These are phyloP conservation scores for Pythium rhizo-oryzae DNA, from an alignment of 352 stramenopile genomes.

Conservation along the genomic window DNA sequence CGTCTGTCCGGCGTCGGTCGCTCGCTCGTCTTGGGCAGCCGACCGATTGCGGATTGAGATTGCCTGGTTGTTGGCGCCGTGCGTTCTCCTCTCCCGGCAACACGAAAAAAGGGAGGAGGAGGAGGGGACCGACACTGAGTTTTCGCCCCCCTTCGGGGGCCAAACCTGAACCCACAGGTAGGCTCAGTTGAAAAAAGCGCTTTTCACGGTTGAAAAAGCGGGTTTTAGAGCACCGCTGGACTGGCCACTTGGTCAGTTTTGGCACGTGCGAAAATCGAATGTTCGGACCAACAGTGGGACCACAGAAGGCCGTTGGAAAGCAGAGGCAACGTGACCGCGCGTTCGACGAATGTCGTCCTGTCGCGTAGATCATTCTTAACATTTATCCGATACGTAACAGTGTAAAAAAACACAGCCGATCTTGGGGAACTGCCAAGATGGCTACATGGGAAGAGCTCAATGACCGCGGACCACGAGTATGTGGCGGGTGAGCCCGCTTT, in stretches of 20 bases:
- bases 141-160: background rate
- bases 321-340: background rate
- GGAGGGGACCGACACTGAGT: constrained; percentile 5
- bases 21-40: background rate
- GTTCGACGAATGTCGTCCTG: constrained; percentile 5
- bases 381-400: constrained; percentile 4
- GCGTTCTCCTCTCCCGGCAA: constrained; percentile 6
- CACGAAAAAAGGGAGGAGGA: background rate
- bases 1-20: too few relatives aligned
- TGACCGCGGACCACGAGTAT: too few relatives aligned
- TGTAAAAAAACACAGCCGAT: background rate
- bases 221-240: constrained; percentile 1
- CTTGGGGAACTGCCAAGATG: constrained; percentile 15
- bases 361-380: constrained; percentile 14
- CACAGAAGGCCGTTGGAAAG: too few relatives aligned
- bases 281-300: constrained; percentile 14
- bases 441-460: constrained; percentile 20
- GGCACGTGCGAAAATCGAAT: constrained; percentile 3
- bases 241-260: constrained; percentile 16
- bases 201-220: background rate
- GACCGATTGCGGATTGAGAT: constrained; percentile 5
- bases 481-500: too few relatives aligned
- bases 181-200: background rate
- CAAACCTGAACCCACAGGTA: constrained; percentile 15
- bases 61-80: background rate